Evolutionary conservation across 257 asterid genomes (phyloP), one percentile per base, ranked within the genome.

Genomic region (Fraxinus pennsylvanica): DNA sequence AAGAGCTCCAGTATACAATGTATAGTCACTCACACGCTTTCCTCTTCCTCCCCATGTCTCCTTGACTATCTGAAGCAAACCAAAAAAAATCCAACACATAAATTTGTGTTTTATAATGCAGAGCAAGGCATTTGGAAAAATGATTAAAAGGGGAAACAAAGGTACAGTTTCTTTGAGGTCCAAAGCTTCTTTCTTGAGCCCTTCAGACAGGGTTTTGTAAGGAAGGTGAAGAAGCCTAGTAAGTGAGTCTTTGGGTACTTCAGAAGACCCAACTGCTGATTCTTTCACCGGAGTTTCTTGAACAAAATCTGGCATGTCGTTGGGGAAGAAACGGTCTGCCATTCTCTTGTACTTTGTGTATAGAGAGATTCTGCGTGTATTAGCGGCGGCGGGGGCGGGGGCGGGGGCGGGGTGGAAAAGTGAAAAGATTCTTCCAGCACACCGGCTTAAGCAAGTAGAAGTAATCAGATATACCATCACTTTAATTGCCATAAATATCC

Each of bases 261-360:
- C 86, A 38, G 88, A 75, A 50, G 68, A 36, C 1, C 80, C 73
- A 61, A 27, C 72, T 32, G 77, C 68, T n/a, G 88, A 47, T 65
- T 84, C 82, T 32, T 74, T 8, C 5, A 52, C 5, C 27, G 80
- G 80, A 59, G 86, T 13, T 83, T 91, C 92, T 15, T 89, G 80
- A 57, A 82, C 77, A 84, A 80, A 90, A 83, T 79, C 84, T 22
- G 92, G 91, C 89, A 93, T 82, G 76, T 87, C 92, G 54, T 89
- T 93, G 0, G 89, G 86, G 73, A 93, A 90, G 88, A 76, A 93
- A 68, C 98, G 97, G 78, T 90, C 94, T 4, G 86, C 88, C 97
- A 91, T 93, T 63, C 72, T 65, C 71, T 9, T 66, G 9, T 52
- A 22, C 38, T 2, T 36, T 6, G 33, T 21, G 3, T 21, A 10